Conservation (phyloP, 2,329 filamentous ascomycete genomes). For the Claviceps quebecensis region DNA sequence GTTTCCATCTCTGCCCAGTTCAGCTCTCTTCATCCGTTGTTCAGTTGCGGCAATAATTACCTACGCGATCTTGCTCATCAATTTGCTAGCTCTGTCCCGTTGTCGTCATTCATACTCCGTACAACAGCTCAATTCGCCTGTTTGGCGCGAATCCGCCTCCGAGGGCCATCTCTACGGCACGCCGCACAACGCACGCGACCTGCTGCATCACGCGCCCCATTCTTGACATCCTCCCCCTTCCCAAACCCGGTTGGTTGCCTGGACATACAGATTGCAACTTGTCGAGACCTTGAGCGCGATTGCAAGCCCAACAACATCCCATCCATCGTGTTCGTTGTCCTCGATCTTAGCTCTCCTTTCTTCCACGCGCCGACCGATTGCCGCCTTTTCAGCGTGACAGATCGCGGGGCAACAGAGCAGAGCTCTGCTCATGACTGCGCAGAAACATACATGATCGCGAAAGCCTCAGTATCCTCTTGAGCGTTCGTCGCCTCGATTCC, state of each 20-base stretch:
- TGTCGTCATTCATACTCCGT: slow-evolving; percentile 1
- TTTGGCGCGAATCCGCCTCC: neutral
- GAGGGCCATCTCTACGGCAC: neutral
- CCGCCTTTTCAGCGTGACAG: neutral
- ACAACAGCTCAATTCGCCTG: neutral
- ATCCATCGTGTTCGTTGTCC: neutral
- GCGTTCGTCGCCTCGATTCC: neutral
- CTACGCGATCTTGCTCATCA: no score
- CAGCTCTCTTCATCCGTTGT: neutral
- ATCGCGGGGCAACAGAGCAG: neutral
- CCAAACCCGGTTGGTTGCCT: neutral
- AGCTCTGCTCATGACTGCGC: neutral
- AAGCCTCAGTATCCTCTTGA: neutral
- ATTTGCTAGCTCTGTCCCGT: neutral
- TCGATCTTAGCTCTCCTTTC: no score
- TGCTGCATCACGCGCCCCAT: neutral
- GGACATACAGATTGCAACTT: neutral
- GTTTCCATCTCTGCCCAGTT: neutral
- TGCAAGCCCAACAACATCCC: neutral
- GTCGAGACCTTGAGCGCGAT: neutral
- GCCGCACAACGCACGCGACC: neutral
- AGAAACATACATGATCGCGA: neutral
- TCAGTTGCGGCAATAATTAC: no score
- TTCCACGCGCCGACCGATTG: neutral
- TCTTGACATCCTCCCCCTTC: neutral